Base-by-base conservation (phyloP, 192 early-diverging fungal genomes). In the Radiomyces spectabilis region DNA sequence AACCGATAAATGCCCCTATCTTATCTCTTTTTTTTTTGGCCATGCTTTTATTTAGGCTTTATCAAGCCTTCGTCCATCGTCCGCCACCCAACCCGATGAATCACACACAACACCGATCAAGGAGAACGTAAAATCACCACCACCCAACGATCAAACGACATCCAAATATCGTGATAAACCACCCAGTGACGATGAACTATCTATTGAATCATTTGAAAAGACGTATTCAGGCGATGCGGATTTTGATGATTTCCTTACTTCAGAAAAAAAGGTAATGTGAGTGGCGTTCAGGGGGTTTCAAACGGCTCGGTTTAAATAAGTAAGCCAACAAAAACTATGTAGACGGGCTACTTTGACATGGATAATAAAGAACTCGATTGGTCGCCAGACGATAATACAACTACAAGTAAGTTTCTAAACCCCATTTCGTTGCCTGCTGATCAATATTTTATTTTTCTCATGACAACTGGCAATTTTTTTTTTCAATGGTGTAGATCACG, bases 351-450 rank as follows among this genome's bases (percentile, higher is more conserved):
- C 18, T 40, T 4, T 7, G 15, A 18, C 21, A 40, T 7, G 3
- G 15, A 40, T 40, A 40, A 19, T 19, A 40, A 40, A 18, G 39
- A 40, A 19, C 39, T 40, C 21, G 54, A 55, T 44, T 55, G 54
- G 54, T 40, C 21, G 10, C 54, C 54, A 22, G 30, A 32, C 24
- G 48, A 50, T n/a, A 50, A n/a, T 21, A 15, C n/a, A 50, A 34
- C 7, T 40, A 19, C n/a, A 40, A 40, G 21, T 19, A 37, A 37
- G n/a, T n/a, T 37, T 15, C 21, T 19, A 8, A 40, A 40, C 39
- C 39, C 15, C 21, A 18, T 19, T 40, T 40, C 39, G 7, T 19
- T 18, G 39, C 15, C 39, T n/a, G n/a, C n/a, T n/a, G n/a, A n/a
- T n/a, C n/a, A 40, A 40, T 40, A 40, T 19, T 18, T 40, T 40